These are phyloP conservation scores for Citrus cavaleriei DNA, from an alignment of 345 rosid genomes.

Conservation along the genomic window DNA sequence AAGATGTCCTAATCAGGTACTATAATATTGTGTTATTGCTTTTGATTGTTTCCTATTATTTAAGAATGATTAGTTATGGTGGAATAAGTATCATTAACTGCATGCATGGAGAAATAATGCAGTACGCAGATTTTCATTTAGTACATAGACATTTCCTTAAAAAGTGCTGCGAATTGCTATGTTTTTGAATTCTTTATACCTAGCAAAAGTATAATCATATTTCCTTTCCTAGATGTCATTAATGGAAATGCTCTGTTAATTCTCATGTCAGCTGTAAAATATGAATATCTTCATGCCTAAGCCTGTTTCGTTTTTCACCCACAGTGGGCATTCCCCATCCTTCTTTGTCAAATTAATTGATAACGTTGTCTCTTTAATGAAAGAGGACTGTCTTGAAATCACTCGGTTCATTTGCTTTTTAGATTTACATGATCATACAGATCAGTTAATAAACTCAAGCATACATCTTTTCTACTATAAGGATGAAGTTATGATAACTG, in stretches of 20 bases:
- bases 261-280: background rate
- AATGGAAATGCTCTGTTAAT: background rate
- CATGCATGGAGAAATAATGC: background rate
- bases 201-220: background rate
- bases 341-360: background rate
- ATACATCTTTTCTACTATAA: background rate
- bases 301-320: background rate
- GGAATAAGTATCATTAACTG: background rate
- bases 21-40: background rate
- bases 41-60: background rate
- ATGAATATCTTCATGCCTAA: background rate
- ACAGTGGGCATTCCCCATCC: background rate
- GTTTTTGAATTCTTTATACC: background rate
- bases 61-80: background rate
- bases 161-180: background rate
- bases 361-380: background rate
- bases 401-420: background rate
- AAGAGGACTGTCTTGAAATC: background rate
- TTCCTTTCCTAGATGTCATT: background rate
- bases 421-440: background rate
- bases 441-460: background rate
- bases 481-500: background rate
- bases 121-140: background rate
- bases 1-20: constrained; percentile 71
- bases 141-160: background rate